phyloP scores from a whole-genome alignment of 2,329 filamentous ascomycete species.

The Alternaria consortialis region DNA sequence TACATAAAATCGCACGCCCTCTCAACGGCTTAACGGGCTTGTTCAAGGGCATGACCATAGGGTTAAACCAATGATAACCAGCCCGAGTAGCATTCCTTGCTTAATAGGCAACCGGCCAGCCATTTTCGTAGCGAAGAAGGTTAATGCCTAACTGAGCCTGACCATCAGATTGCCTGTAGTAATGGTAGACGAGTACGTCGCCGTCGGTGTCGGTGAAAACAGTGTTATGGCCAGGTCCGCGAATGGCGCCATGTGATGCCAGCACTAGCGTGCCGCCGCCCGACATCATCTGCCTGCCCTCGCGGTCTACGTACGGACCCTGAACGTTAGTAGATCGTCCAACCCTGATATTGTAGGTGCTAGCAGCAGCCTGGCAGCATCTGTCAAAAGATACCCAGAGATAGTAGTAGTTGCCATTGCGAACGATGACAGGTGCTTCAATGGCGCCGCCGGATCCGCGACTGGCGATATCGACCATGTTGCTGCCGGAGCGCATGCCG shows the following conservation, averaged over 20 bases:
- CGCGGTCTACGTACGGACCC: background rate
- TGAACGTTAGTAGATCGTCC: background rate
- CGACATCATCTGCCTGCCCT: background rate
- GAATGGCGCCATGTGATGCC: background rate
- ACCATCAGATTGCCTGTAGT: background rate
- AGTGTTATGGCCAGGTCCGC: background rate
- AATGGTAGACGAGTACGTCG: slow-evolving; percentile 1
- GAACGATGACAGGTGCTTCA: background rate
- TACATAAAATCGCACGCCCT: too few relatives aligned
- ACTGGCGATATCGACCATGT: background rate
- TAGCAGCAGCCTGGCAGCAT: background rate
- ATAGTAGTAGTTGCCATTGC: background rate
- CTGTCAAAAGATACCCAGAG: background rate
- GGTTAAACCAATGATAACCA: background rate
- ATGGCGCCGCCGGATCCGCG: background rate
- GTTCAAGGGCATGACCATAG: background rate
- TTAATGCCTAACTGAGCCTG: background rate
- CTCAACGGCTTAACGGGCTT: background rate
- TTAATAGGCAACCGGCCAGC: background rate
- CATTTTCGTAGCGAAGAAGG: background rate
- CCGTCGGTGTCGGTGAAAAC: background rate
- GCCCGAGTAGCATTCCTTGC: background rate
- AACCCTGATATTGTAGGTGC: background rate
- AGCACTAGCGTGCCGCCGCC: background rate
- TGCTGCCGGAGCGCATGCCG: background rate